Base-by-base conservation (phyloP, 129 eudicot species). In the Artemisia annua region DNA sequence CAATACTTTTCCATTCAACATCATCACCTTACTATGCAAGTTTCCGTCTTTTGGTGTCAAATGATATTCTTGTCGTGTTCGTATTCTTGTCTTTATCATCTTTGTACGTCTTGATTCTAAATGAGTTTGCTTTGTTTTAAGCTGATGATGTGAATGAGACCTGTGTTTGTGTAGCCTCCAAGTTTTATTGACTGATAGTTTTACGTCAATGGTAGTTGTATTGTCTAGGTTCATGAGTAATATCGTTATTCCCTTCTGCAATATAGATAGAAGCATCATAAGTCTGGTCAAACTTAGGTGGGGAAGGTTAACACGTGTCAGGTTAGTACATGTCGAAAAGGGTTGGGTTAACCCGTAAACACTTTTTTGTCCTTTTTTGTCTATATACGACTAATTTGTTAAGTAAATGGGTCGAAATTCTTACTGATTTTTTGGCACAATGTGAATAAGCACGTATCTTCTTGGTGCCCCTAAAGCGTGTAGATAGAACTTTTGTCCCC, bases 371-470 rank as follows among this genome's bases (percentile, higher is more conserved):
- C 10, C 44, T 35, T 35, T 1, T 39, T 39, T 7, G 46, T 39
- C 46, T 39, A 7, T 39, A 39, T 39, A 39, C 46, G 46, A 39
- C 11, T 39, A 39, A 39, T 39, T 6, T 39, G 46, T 39, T 7
- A 39, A 39, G 46, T 39, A 39, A 39, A 39, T 2, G 46, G 11
- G 11, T 2, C 2, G 11, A 39, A 35, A 39, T 7, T 7, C 97
- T 83, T 87, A 92, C 97, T 0, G 91, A 88, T 52, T 83, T 82
- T 75, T 89, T 92, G 65, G 97, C 84, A 54, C 97, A 92, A 74
- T 88, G 97, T 58, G 91, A 83, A 61, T 88, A 92, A 66, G 96
- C 93, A 1, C 97, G 96, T 44, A 92, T 75, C 63, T 79, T 86
- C 66, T 80, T 89, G 26, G 85, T 77, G 58, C 95, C 96, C 0